A percentile compares a stretch with the other conserved stretches of the same genome.
Evolutionary conservation across 169 alveolate genomes (phyloP).

Genomic region (Plasmodium fragile): DNA sequence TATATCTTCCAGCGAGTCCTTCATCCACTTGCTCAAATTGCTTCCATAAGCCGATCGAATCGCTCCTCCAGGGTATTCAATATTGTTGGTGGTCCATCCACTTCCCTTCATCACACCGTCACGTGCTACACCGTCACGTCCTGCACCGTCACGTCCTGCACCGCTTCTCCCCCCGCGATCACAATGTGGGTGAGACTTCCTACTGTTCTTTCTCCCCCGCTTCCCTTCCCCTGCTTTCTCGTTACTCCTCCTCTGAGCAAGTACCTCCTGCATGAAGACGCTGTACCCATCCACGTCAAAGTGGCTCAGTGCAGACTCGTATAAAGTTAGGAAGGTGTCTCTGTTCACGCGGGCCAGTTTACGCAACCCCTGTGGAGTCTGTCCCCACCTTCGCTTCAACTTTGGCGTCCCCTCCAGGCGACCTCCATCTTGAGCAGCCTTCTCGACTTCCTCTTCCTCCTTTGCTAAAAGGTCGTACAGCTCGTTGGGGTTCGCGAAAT

Average conservation of each 20-base stretch:
- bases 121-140: background rate
- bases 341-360: slow-evolving; percentile 9
- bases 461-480: slow-evolving; percentile 13
- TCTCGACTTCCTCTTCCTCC: background rate
- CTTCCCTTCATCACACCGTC: background rate
- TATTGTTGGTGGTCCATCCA: background rate
- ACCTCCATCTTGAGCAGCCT: background rate
- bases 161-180: background rate
- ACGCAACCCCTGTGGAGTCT: background rate
- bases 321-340: slow-evolving; percentile 39
- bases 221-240: slow-evolving; percentile 28
- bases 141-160: background rate
- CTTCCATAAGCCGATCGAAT: slow-evolving; percentile 77
- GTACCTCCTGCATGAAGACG: slow-evolving; percentile 76
- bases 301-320: slow-evolving; percentile 73
- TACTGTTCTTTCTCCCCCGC: slow-evolving; percentile 43
- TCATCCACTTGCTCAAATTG: slow-evolving; percentile 79
- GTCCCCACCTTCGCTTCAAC: background rate
- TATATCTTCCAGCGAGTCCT: slow-evolving; percentile 31
- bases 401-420: background rate
- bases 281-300: slow-evolving; percentile 82
- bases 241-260: background rate
- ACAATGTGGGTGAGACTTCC: slow-evolving; percentile 76
- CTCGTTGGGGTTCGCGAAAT: slow-evolving; percentile 50
- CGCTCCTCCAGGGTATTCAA: slow-evolving; percentile 85